Conservation (phyloP, 202 grass and related monocot species). For the Zizania palustris region DNA sequence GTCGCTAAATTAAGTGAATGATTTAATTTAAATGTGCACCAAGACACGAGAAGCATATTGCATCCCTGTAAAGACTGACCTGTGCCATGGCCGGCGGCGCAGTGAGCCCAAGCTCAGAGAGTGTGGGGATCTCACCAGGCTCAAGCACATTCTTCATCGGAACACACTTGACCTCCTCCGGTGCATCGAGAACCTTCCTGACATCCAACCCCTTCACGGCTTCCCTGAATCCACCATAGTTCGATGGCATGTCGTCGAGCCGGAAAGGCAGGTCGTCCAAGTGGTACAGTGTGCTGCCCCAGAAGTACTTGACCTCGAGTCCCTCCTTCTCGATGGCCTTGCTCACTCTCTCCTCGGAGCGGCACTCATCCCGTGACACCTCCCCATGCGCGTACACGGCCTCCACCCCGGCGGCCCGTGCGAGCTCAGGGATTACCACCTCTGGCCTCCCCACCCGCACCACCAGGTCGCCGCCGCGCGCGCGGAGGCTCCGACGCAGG, state of each 20-base stretch:
- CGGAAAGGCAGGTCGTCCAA: slow-evolving; percentile 80
- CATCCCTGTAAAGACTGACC: slow-evolving; percentile 36
- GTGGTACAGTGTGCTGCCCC: slow-evolving; percentile 92
- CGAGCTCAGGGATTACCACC: slow-evolving; percentile 74
- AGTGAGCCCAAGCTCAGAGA: slow-evolving; percentile 72
- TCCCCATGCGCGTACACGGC: slow-evolving; percentile 84
- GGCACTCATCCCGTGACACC: slow-evolving; percentile 78
- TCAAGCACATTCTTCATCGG: slow-evolving; percentile 78
- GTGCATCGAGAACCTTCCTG: slow-evolving; percentile 67
- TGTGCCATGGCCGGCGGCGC: slow-evolving; percentile 50
- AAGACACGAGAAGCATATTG: neutral
- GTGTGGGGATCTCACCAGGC: slow-evolving; percentile 78
- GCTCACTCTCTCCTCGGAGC: slow-evolving; percentile 66
- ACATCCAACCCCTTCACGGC: slow-evolving; percentile 65
- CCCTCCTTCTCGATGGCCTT: slow-evolving; percentile 87
- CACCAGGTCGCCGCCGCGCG: slow-evolving; percentile 78
- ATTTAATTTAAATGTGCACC: neutral
- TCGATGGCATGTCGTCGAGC: slow-evolving; percentile 73
- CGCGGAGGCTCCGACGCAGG: slow-evolving; percentile 64
- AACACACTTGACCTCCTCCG: slow-evolving; percentile 81
- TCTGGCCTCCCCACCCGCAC: slow-evolving; percentile 78
- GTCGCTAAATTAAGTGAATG: slow-evolving; percentile 6
- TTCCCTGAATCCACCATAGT: slow-evolving; percentile 77
- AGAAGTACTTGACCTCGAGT: slow-evolving; percentile 91
- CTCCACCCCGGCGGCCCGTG: slow-evolving; percentile 56